Evolutionary conservation across 75 land plant species (phyloP), one percentile per base, ranked within the genome.

Genomic region (Ceratopteris richardii): DNA sequence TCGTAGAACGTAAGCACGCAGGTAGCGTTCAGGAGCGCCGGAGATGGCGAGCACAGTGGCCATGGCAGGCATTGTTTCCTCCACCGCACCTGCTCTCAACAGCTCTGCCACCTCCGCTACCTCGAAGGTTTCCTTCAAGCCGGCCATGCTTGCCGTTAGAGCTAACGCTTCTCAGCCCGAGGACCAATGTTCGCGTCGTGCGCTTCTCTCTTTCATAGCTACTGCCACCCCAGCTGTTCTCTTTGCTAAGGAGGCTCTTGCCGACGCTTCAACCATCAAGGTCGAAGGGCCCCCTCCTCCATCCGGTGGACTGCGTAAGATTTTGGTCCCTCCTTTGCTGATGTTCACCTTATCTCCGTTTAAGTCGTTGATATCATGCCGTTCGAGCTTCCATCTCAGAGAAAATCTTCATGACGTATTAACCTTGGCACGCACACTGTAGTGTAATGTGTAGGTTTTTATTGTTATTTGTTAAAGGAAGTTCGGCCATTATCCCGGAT

Each of bases 221-320:
- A n/a, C n/a, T n/a, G n/a, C 67, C 1, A 67, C 51, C 18, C 69
- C 67, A 20, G 68, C 62, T 40, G 20, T 31, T 20, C 51, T 57
- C 31, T 21, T 62, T 13, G 72, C 43, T 16, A 61, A 53, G 29
- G 65, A 71, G 24, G 66, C 66, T 25, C 31, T 37, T 0, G 53
- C 60, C 2, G 72, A 50, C 2, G 26, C 43, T 2, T 28, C 67
- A n/a, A 30, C 31, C 1, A 64, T 71, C 73, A 64, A 41, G 62
- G 23, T 71, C 14, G 26, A 71, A 0, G 61, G 61, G 20, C 73
- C 73, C 24, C 73, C 73, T 47, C 56, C 67, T 23, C 73, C 55
- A 20, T 71, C 67, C 31, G 73, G 73, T 21, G 73, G 73, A 14
- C 54, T 71, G 1, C 73, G 73, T 71, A 64, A 64, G n/a, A n/a